A percentile compares a stretch with the other conserved stretches of the same genome.
phyloP scores from a whole-genome alignment of 202 grass and related monocot species.

The Panicum virgatum region DNA sequence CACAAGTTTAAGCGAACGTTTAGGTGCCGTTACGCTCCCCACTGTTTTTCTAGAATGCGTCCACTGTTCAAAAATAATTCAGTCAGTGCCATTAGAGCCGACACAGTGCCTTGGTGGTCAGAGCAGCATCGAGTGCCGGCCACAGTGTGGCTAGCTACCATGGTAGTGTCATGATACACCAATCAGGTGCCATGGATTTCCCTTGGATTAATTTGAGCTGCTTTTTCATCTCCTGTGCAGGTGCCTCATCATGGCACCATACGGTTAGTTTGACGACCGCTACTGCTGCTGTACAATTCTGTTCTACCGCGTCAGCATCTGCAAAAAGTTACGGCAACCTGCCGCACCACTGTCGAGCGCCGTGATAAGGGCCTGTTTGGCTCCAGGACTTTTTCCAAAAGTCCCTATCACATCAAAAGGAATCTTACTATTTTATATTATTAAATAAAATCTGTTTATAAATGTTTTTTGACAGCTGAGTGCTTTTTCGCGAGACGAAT shows the following conservation, averaged over 20 bases:
- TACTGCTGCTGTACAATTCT: neutral
- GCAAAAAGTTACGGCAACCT: neutral
- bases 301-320: neutral
- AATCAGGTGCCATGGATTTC: conserved; percentile 32
- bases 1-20: conserved; percentile 17
- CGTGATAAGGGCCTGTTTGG: too few relatives aligned
- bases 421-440: too few relatives aligned
- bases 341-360: neutral
- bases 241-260: neutral
- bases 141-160: neutral
- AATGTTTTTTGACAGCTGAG: too few relatives aligned
- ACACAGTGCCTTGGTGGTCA: neutral
- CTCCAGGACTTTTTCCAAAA: too few relatives aligned
- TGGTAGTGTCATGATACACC: conserved; percentile 24
- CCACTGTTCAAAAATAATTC: neutral
- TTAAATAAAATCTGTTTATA: too few relatives aligned
- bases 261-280: conserved; percentile 20
- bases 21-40: neutral
- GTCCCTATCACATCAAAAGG: too few relatives aligned
- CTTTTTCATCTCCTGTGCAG: neutral
- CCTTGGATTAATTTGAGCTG: neutral
- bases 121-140: conserved; percentile 12
- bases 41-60: neutral
- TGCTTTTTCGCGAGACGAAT: too few relatives aligned
- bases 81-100: neutral